Percentiles rank a stretch among this genome's conserved stretches.
Evolutionary conservation across 192 early-diverging fungal genomes (phyloP).

Genomic region (Backusella parvicylindrica): DNA sequence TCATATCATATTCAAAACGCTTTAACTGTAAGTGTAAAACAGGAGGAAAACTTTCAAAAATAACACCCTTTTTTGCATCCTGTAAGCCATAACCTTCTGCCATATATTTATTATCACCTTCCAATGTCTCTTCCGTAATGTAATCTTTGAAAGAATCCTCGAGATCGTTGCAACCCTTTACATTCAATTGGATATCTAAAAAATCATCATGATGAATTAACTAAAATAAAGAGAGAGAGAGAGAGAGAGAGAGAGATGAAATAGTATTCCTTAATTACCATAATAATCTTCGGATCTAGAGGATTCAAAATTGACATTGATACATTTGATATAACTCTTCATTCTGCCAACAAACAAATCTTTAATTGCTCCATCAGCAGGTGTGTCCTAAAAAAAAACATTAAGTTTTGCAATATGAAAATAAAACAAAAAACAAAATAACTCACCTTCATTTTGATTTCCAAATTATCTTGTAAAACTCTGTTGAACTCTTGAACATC

Average conservation of each 20-base stretch:
- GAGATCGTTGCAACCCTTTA: slow-evolving; percentile 89
- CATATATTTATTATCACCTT: slow-evolving; percentile 95
- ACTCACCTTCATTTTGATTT: slow-evolving; percentile 92
- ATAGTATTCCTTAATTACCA: too few species aligned
- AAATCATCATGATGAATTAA: too few species aligned
- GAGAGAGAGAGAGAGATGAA: too few species aligned
- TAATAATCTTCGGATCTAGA: slow-evolving; percentile 94
- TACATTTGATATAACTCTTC: slow-evolving; percentile 96
- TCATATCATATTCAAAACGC: slow-evolving; percentile 96
- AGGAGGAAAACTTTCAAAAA: slow-evolving; percentile 89
- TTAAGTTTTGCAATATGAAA: too few species aligned
- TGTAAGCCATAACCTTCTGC: slow-evolving; percentile 95
- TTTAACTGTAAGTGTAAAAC: slow-evolving; percentile 96
- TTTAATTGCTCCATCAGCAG: slow-evolving; percentile 87
- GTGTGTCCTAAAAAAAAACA: slow-evolving; percentile 59
- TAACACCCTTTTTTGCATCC: slow-evolving; percentile 94
- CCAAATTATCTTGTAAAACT: slow-evolving; percentile 94
- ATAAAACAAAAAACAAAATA: neutral
- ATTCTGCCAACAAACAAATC: slow-evolving; percentile 95
- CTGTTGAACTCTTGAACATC: slow-evolving; percentile 99
- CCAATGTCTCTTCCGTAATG: slow-evolving; percentile 84
- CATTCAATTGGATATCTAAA: slow-evolving; percentile 94
- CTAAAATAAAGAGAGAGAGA: too few species aligned
- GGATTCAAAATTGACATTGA: slow-evolving; percentile 93
- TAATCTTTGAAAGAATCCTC: slow-evolving; percentile 90